A percentile compares a stretch with the other conserved stretches of the same genome.
These are phyloP conservation scores for Podila epigama DNA, from an alignment of 192 early-diverging fungal species.

Conservation along the genomic window DNA sequence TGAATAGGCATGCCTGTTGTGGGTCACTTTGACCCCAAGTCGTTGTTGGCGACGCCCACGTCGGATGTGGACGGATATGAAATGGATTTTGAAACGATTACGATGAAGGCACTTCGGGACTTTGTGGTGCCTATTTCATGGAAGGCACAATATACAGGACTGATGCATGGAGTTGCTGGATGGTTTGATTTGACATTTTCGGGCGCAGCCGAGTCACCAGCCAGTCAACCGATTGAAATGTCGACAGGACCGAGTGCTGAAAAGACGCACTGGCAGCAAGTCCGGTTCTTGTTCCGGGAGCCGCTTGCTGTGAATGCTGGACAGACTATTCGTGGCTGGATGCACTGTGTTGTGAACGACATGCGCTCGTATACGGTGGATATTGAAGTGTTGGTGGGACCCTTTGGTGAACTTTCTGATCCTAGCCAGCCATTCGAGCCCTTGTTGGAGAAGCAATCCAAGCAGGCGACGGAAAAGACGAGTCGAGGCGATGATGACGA, in stretches of 20 bases:
- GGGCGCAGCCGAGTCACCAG: slow-evolving; percentile 53
- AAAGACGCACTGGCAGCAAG: slow-evolving; percentile 98
- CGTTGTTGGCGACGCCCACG: slow-evolving; percentile 73
- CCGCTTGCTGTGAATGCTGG: slow-evolving; percentile 95
- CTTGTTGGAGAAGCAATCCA: slow-evolving; percentile 43
- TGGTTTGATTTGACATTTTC: slow-evolving; percentile 96
- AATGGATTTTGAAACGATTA: slow-evolving; percentile 89
- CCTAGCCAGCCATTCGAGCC: slow-evolving; percentile 50
- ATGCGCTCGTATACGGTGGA: slow-evolving; percentile 91
- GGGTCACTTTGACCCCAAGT: slow-evolving; percentile 88
- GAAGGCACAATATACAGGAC: slow-evolving; percentile 83
- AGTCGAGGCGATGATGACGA: background rate
- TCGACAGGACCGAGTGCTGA: slow-evolving; percentile 87
- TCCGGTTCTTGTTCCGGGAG: slow-evolving; percentile 90
- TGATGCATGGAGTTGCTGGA: slow-evolving; percentile 93
- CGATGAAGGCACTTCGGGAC: slow-evolving; percentile 78
- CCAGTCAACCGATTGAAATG: slow-evolving; percentile 74
- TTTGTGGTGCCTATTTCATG: slow-evolving; percentile 88
- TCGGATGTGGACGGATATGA: slow-evolving; percentile 56
- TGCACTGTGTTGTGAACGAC: slow-evolving; percentile 87
- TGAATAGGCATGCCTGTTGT: slow-evolving; percentile 89
- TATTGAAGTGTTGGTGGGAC: slow-evolving; percentile 72
- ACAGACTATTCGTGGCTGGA: slow-evolving; percentile 83
- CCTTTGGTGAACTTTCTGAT: slow-evolving; percentile 53
- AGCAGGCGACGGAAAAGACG: slow-evolving; percentile 32